These are phyloP conservation scores for Carex arenaria DNA, from an alignment of 202 grass and related monocot species.

Conservation along the genomic window DNA sequence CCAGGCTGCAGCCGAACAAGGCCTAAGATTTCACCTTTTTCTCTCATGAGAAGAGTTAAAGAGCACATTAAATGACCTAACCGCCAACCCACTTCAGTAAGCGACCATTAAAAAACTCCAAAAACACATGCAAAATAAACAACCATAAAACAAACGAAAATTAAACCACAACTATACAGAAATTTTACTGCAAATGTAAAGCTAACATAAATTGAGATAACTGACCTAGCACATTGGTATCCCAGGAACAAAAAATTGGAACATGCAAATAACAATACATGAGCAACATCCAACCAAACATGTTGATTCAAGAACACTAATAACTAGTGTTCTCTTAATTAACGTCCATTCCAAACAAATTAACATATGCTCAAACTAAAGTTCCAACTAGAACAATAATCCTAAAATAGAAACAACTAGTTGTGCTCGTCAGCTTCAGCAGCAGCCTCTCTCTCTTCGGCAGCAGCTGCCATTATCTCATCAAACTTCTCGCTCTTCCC, in stretches of 20 bases:
- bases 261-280: conserved; percentile 14
- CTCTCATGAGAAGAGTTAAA: background rate
- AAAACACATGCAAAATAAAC: background rate
- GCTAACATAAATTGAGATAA: background rate
- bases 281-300: conserved; percentile 13
- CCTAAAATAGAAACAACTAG: conserved; percentile 25
- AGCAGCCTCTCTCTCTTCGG: conserved; percentile 55
- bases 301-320: conserved; percentile 20
- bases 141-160: background rate
- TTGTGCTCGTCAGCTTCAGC: conserved; percentile 58
- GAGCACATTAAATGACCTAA: background rate
- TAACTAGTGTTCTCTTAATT: conserved; percentile 1
- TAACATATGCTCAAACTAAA: conserved; percentile 22
- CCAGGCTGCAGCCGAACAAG: too few species aligned
- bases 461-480: conserved; percentile 77
- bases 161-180: conserved; percentile 27
- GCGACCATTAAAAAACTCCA: background rate
- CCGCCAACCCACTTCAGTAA: background rate
- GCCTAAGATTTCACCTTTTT: background rate
- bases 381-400: background rate
- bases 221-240: conserved; percentile 1
- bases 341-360: background rate
- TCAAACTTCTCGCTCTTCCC: conserved; percentile 84
- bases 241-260: conserved; percentile 12
- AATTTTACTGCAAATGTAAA: conserved; percentile 16